Percentiles rank a stretch among this genome's conserved stretches.
Conservation (phyloP, 2,329 filamentous ascomycete species). For the Bipolaris bicolor region DNA sequence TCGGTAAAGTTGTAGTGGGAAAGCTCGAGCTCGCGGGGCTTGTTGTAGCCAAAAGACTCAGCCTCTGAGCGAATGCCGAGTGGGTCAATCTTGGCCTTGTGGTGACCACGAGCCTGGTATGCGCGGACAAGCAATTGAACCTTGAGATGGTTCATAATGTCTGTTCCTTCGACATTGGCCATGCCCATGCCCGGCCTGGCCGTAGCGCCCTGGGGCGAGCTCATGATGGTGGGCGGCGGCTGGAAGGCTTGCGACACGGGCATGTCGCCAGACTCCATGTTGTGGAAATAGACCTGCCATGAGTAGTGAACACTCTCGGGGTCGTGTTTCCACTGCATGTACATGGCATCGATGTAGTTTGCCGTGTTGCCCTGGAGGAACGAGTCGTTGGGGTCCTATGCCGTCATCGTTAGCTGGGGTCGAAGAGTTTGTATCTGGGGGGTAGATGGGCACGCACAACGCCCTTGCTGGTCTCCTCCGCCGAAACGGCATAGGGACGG, state of each 20-base stretch:
- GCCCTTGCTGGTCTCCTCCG: conserved; percentile 64
- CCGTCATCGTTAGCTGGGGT: conserved; percentile 36
- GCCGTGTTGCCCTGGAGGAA: conserved; percentile 96
- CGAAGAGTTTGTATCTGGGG: conserved; percentile 20
- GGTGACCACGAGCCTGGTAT: conserved; percentile 96
- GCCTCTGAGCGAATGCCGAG: conserved; percentile 89
- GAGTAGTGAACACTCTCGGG: conserved; percentile 94
- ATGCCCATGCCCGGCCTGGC: conserved; percentile 72
- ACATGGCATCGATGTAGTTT: conserved; percentile 99
- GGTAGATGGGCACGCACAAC: conserved; percentile 57
- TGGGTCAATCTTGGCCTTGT: conserved; percentile 97
- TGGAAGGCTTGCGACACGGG: conserved; percentile 97
- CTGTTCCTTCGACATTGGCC: conserved; percentile 71
- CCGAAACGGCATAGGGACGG: conserved; percentile 64
- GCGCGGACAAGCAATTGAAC: conserved; percentile 96
- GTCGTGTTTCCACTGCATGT: conserved; percentile 94
- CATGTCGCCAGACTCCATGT: conserved; percentile 99
- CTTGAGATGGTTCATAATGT: conserved; percentile 96
- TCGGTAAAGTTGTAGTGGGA: conserved; percentile 96
- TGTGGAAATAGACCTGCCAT: conserved; percentile 99
- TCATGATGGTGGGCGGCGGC: conserved; percentile 89
- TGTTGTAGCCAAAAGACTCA: conserved; percentile 81
- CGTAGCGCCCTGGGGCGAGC: conserved; percentile 76
- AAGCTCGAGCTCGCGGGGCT: conserved; percentile 89
- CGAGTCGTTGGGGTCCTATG: conserved; percentile 84